A percentile compares a stretch with the other conserved stretches of the same genome.
Evolutionary conservation across 2,329 filamentous ascomycete species (phyloP).

Genomic region (Trichophaea hybrida): DNA sequence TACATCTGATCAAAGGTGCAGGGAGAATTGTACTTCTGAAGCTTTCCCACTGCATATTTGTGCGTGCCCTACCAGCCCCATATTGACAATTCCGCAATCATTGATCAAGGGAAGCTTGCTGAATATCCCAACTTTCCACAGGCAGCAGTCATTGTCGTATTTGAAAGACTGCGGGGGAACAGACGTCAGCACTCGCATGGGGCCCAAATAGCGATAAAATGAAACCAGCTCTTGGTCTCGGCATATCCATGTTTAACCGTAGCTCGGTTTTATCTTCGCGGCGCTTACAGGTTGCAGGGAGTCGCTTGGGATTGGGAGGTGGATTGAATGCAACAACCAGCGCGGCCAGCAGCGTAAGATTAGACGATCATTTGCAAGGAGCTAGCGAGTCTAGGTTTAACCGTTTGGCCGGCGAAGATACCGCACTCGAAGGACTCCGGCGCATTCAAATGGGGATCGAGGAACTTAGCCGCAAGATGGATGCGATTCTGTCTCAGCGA

Average conservation of each 20-base stretch:
- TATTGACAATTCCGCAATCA: neutral
- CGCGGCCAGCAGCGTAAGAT: conserved; percentile 16
- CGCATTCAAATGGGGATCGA: conserved; percentile 17
- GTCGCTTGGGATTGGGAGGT: conserved; percentile 16
- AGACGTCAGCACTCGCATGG: conserved; percentile 17
- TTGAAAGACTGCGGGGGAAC: conserved; percentile 15
- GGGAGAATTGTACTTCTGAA: conserved; percentile 26
- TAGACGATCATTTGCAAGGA: conserved; percentile 14
- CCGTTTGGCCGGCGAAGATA: conserved; percentile 10
- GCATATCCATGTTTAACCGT: neutral
- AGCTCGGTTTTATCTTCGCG: neutral
- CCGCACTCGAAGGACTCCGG: conserved; percentile 10
- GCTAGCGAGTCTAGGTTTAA: conserved; percentile 11
- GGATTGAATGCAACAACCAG: conserved; percentile 18
- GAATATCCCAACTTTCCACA: conserved; percentile 2
- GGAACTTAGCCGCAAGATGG: conserved; percentile 22
- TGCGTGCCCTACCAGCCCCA: conserved; percentile 3
- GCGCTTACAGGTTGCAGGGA: conserved; percentile 15
- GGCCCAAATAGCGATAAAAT: conserved; percentile 9
- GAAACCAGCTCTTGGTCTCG: neutral
- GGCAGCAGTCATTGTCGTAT: conserved; percentile 22
- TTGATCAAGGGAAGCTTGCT: neutral
- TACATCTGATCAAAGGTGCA: neutral
- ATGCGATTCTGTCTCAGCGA: conserved; percentile 17
- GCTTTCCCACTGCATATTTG: conserved; percentile 27